phyloP scores from a whole-genome alignment of 108 stramenopile species.

The Hondaea fermentalgiana region DNA sequence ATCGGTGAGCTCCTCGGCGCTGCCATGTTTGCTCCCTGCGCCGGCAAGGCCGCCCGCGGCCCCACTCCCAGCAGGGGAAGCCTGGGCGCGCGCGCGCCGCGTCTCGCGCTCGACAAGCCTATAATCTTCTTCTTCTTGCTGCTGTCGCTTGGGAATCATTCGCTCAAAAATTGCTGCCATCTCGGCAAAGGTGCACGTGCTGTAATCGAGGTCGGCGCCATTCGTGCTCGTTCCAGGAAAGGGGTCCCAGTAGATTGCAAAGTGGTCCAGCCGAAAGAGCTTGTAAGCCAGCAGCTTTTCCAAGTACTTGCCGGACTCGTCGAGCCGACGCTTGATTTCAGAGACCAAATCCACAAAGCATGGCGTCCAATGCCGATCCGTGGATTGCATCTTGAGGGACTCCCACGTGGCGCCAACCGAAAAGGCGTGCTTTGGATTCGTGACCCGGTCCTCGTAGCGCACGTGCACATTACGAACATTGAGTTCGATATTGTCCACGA shows the following conservation, averaged over 20 bases:
- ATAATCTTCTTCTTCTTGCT: neutral
- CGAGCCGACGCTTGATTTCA: neutral
- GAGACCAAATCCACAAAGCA: neutral
- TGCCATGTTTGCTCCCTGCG: neutral
- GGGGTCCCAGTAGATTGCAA: conserved; percentile 11
- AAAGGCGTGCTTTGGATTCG: neutral
- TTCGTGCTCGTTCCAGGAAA: neutral
- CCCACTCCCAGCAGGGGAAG: neutral
- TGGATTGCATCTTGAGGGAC: conserved; percentile 19
- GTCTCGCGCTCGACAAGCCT: neutral
- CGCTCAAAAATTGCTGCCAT: neutral
- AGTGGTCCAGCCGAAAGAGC: neutral
- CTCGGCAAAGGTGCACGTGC: neutral
- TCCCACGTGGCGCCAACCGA: neutral
- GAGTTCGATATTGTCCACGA: neutral
- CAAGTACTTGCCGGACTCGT: conserved; percentile 5
- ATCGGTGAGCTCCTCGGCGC: neutral
- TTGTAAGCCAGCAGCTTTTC: conserved; percentile 14
- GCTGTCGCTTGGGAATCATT: neutral
- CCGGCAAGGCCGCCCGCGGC: neutral
- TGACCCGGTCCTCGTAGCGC: conserved; percentile 12
- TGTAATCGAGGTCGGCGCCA: neutral
- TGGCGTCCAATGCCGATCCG: neutral
- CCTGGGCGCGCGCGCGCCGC: neutral
- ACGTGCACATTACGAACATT: neutral